phyloP scores from a whole-genome alignment of 2,329 filamentous ascomycete species.

The Cladorrhinum sp. region DNA sequence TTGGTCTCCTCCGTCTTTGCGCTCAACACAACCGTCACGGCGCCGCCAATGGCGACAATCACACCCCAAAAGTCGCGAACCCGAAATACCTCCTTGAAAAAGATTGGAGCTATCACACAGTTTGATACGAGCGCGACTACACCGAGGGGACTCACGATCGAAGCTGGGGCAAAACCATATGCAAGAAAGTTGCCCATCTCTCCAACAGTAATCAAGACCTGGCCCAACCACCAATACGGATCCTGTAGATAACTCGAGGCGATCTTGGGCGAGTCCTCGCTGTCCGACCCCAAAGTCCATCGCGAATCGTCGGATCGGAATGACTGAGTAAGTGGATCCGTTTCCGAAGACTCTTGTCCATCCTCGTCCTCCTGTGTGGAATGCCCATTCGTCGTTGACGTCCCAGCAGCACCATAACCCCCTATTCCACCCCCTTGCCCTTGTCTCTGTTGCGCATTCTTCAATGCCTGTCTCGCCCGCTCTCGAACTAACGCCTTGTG shows the following conservation, averaged over 20 bases:
- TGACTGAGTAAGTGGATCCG: conserved; percentile 51
- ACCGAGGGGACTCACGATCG: conserved; percentile 92
- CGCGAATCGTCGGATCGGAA: conserved; percentile 45
- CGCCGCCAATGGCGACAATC: conserved; percentile 78
- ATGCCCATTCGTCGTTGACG: conserved; percentile 21
- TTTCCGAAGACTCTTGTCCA: conserved; percentile 39
- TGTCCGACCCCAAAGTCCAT: conserved; percentile 34
- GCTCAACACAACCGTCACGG: conserved; percentile 88
- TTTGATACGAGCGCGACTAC: conserved; percentile 97
- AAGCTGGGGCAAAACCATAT: conserved; percentile 95
- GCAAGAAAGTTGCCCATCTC: conserved; percentile 96
- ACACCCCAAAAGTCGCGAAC: conserved; percentile 84
- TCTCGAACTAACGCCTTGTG: conserved; percentile 60
- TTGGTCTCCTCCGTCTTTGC: conserved; percentile 87
- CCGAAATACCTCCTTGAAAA: conserved; percentile 89
- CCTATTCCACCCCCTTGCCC: conserved; percentile 6
- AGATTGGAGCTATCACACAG: conserved; percentile 90
- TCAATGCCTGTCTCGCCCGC: conserved; percentile 53
- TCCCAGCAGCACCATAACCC: conserved; percentile 44
- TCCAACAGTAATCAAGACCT: conserved; percentile 86
- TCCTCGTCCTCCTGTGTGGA: conserved; percentile 18
- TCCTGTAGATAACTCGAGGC: conserved; percentile 78
- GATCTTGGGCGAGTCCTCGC: conserved; percentile 34
- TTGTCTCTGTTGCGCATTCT: conserved; percentile 34
- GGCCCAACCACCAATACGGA: conserved; percentile 94